Evolutionary conservation across 805 yeast genomes (phyloP).

Genomic region (Clavispora asparagi): DNA sequence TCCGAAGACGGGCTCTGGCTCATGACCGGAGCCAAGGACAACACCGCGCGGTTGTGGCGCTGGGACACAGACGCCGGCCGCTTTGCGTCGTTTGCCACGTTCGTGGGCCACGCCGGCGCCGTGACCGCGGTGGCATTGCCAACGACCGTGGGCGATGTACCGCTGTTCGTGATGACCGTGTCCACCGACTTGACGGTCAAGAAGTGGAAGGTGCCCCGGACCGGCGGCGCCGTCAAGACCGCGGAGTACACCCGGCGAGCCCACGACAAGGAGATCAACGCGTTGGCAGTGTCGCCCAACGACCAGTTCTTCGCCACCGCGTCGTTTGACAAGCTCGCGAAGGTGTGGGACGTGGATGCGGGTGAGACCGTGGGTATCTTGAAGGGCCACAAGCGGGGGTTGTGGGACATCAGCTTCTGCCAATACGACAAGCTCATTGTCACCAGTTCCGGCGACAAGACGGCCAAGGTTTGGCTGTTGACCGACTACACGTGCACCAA

Average conservation of each 20-base stretch:
- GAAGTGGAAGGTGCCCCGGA: constrained; percentile 70
- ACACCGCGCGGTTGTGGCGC: constrained; percentile 79
- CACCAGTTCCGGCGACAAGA: constrained; percentile 91
- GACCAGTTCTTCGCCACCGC: constrained; percentile 88
- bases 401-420: constrained; percentile 87
- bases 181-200: constrained; percentile 81
- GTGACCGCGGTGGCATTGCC: constrained; percentile 81
- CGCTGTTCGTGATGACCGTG: constrained; percentile 74
- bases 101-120: constrained; percentile 83
- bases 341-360: constrained; percentile 78
- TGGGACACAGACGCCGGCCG: constrained; percentile 39
- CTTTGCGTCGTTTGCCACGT: constrained; percentile 51
- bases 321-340: constrained; percentile 87
- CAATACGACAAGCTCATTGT: constrained; percentile 70
- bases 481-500: constrained; percentile 67
- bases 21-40: constrained; percentile 88
- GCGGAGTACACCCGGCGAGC: constrained; percentile 92
- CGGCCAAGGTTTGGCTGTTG: constrained; percentile 84
- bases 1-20: constrained; percentile 83
- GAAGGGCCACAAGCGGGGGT: constrained; percentile 88
- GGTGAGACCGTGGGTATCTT: constrained; percentile 86
- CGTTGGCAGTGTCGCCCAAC: constrained; percentile 85
- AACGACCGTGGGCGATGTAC: constrained; percentile 42
- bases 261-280: constrained; percentile 93
- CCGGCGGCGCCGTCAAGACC: constrained; percentile 37